Base-by-base conservation (phyloP, 192 early-diverging fungal genomes). In the Coemansia sp. region DNA sequence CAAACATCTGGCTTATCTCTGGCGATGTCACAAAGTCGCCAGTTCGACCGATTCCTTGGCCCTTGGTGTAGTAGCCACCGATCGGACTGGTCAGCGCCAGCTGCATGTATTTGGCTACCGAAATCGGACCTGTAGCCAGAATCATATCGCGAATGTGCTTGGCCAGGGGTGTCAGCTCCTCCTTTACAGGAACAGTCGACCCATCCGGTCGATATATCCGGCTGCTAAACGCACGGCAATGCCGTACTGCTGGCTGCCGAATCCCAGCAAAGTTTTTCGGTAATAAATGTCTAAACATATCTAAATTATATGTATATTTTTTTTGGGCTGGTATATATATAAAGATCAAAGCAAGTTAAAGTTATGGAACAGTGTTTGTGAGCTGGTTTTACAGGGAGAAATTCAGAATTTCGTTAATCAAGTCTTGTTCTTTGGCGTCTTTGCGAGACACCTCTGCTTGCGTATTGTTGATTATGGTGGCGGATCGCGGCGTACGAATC, bases 1-100 rank as follows among this genome's bases (percentile, higher is more conserved):
- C 94, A 88, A 96, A 98, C 86, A 96, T 91, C 79, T 98, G 94
- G 64, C 87, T 90, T 65, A 99, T 94, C 69, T 99, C 96, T 3
- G 96, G 96, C 8, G 91, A 93, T 5, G 96, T 99, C 14, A 87
- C 86, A 79, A 99, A 99, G 59, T 99, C 96, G 12, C 94, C 94
- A 51, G 89, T 51, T 10, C 63, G 58, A 14, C 96, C 96, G 81
- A 99, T 91, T 9, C 94, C 91, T 61, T 96, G 90, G 1, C 87
- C 85, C 45, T 83, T 80, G 80, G 90, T 96, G 72, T 98, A 98
- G 72, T 98, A 98, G 8, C 96, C 96, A 30, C 87, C 88, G 3
- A 88, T 14, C 3, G 94, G 92, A 63, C 94, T 91, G 40, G 86
- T 90, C 19, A 95, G 81, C 0, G 91, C 87, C 51, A 87, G 82